Evolutionary conservation across 352 stramenopile genomes (phyloP), one percentile per base, ranked within the genome.

Genomic region (Globisporangium iwayamae): DNA sequence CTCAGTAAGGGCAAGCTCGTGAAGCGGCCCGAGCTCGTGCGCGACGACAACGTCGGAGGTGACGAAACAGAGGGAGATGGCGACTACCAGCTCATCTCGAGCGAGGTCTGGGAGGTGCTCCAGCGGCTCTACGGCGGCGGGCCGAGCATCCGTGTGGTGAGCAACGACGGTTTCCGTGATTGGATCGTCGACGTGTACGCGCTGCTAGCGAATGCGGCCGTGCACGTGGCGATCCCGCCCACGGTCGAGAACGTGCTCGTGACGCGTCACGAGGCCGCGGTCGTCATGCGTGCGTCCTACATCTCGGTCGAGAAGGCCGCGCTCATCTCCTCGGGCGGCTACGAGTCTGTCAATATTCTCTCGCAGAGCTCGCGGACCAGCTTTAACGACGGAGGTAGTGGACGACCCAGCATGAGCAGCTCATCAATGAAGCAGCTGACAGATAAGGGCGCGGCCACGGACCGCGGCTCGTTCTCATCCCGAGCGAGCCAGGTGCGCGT

Each of bases 101-200:
- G 73, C 2, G 84, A 93, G 48, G 76, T 93, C 0, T 93, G 78
- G 77, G 81, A 91, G 20, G 84, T 90, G 53, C 77, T 91, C 36
- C 72, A 81, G 39, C 75, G 83, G 20, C 69, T 89, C 2, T 93
- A 93, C 59, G 80, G 84, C 41, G 84, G 84, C 20, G 77, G 76
- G 8, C 84, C 84, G 20, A 65, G 68, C 10, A 74, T 87, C 56
- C 73, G 78, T 59, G 77, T 84, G 6, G 67, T 68, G 62, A 53
- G 70, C 55, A 48, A 54, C 63, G 39, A 68, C 59, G 9, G 65
- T 16, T 65, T 56, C 43, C 28, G 38, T 14, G 38, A 71, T 22
- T 86, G 77, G 67, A 75, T 85, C 50, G 70, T 90, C 18, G 73
- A 89, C 8, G 59, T 89, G 0, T 47, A 52, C 9, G 63, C 71